phyloP scores from a whole-genome alignment of 352 stramenopile species.

The Globisporangium uncinulatum region DNA sequence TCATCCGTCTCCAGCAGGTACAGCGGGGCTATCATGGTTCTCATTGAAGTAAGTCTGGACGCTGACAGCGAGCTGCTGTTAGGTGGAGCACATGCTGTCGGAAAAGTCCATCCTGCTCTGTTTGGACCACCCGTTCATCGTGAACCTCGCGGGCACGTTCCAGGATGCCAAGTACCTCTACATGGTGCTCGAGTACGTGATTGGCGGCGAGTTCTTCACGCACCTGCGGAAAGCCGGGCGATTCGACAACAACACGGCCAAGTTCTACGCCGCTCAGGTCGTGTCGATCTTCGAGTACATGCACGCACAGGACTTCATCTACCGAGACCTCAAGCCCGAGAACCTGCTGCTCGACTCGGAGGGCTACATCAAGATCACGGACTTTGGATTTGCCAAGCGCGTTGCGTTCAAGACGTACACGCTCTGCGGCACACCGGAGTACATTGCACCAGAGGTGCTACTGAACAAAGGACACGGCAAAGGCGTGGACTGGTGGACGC shows the following conservation, averaged over 20 bases:
- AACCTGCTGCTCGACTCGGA: conserved; percentile 90
- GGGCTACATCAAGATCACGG: conserved; percentile 96
- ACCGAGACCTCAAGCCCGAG: conserved; percentile 89
- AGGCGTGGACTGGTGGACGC: conserved; percentile 95
- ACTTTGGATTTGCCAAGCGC: conserved; percentile 92
- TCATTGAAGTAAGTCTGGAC: not conserved
- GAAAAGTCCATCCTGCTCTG: conserved; percentile 95
- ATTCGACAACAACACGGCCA: conserved; percentile 90
- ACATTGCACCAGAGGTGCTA: conserved; percentile 90
- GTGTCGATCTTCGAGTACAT: conserved; percentile 97
- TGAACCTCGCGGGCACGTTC: conserved; percentile 93
- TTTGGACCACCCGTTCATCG: conserved; percentile 95
- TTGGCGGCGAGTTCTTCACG: conserved; percentile 97
- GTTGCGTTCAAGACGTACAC: conserved; percentile 95
- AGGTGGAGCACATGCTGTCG: conserved; percentile 96
- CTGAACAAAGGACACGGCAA: conserved; percentile 88
- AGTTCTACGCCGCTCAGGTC: conserved; percentile 93
- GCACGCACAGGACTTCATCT: conserved; percentile 92
- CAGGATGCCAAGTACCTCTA: conserved; percentile 95
- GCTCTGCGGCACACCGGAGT: conserved; percentile 91
- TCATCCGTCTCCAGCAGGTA: conserved; percentile 94
- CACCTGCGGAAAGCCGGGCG: conserved; percentile 91
- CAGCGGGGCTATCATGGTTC: not conserved
- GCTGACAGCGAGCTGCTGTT: conserved; percentile 3
- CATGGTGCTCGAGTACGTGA: conserved; percentile 97